phyloP scores from a whole-genome alignment of 2,329 filamentous ascomycete genomes.

The Ramularia collo-cygni region DNA sequence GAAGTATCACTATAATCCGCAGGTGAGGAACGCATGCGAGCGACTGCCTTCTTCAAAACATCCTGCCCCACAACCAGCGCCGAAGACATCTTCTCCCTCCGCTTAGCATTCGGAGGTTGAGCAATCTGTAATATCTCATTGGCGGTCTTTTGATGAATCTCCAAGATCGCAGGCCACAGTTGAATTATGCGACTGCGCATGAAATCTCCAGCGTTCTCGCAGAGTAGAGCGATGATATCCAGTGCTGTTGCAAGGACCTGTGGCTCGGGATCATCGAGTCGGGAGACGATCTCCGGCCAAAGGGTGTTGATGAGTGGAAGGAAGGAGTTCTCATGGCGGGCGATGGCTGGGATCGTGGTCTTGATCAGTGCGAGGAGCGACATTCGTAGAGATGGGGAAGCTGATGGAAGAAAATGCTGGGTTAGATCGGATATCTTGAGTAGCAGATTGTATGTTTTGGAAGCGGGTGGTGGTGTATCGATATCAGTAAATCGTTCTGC shows the following conservation, averaged over 20 bases:
- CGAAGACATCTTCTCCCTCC: no score
- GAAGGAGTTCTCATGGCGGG: conserved; percentile 72
- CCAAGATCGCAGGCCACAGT: conserved; percentile 52
- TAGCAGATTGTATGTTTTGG: conserved; percentile 73
- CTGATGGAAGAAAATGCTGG: conserved; percentile 83
- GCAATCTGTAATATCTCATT: conserved; percentile 9
- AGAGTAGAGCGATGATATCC: conserved; percentile 61
- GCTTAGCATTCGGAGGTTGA: background rate
- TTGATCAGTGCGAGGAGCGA: conserved; percentile 71
- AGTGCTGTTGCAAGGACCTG: conserved; percentile 66
- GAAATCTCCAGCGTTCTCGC: conserved; percentile 70
- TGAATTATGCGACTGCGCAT: conserved; percentile 66
- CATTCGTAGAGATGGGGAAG: conserved; percentile 69
- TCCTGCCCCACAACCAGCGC: background rate
- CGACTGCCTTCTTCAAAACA: conserved; percentile 11
- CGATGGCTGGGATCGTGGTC: conserved; percentile 65
- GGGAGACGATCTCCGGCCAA: conserved; percentile 74
- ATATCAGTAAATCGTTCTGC: conserved; percentile 23
- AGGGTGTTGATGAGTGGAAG: conserved; percentile 82
- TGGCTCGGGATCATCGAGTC: conserved; percentile 59
- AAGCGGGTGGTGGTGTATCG: conserved; percentile 51
- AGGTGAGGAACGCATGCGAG: conserved; percentile 14
- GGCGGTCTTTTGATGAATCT: conserved; percentile 15
- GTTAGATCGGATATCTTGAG: conserved; percentile 75
- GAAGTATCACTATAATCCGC: conserved; percentile 48